These are phyloP conservation scores for Wickerhamiella australiensis DNA, from an alignment of 805 yeast species.

Conservation along the genomic window DNA sequence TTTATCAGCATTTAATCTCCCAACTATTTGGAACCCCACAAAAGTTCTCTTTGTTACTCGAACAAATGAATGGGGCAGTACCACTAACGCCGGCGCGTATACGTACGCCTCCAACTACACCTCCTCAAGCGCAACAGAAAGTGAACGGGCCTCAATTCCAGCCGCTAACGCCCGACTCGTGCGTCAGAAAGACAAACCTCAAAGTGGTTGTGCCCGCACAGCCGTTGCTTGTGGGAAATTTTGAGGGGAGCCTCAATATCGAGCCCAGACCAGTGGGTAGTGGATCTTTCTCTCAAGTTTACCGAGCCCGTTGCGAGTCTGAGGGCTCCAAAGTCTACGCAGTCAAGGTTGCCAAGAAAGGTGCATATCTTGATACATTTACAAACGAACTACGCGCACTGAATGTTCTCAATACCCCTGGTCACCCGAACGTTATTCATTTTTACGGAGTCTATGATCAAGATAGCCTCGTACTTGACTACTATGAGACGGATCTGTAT, in stretches of 20 bases:
- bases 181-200: not conserved
- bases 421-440: conserved; percentile 1
- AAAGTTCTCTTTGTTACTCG: not conserved
- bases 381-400: conserved; percentile 3
- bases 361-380: not conserved
- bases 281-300: conserved; percentile 8
- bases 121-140: not conserved
- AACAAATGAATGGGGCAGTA: not conserved
- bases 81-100: not conserved
- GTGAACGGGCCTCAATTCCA: not conserved
- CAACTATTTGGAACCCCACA: not conserved
- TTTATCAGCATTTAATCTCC: not conserved
- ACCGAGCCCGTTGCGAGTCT: not conserved
- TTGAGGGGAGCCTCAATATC: not conserved
- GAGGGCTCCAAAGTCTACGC: not conserved
- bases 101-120: not conserved
- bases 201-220: not conserved
- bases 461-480: conserved; percentile 16
- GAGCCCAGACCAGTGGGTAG: not conserved
- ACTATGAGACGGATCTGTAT: conserved; percentile 16
- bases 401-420: not conserved
- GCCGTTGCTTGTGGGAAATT: not conserved
- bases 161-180: not conserved
- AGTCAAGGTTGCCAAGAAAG: conserved; percentile 7
- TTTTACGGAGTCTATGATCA: not conserved